Evolutionary conservation across 2,329 filamentous ascomycete genomes (phyloP).

Genomic region (Sporothrix mexicana): DNA sequence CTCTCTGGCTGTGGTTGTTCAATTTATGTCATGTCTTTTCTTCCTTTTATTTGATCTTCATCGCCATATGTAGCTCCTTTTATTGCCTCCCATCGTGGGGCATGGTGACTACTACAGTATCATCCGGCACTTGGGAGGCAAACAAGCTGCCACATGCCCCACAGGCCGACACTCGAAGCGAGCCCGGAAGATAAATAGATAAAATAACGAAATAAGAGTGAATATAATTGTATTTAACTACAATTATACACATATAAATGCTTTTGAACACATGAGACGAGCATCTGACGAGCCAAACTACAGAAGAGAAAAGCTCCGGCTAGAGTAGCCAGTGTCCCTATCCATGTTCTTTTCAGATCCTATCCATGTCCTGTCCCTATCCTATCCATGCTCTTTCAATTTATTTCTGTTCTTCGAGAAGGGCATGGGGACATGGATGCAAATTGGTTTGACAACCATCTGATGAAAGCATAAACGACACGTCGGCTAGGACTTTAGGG

Average conservation of each 20-base stretch:
- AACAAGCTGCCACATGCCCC: background rate
- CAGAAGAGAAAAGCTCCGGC: background rate
- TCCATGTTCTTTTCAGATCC: background rate
- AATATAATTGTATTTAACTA: background rate
- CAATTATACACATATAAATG: too few species aligned
- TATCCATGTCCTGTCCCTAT: too few species aligned
- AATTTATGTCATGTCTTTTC: background rate
- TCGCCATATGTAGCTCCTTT: too few species aligned
- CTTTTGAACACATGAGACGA: too few species aligned
- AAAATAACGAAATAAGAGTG: background rate
- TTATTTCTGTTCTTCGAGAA: background rate
- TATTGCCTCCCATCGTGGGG: background rate
- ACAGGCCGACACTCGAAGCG: background rate
- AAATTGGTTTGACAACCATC: background rate
- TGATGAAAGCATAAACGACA: background rate
- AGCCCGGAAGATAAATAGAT: background rate
- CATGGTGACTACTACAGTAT: constrained; percentile 10
- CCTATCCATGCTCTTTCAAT: background rate
- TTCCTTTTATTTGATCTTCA: too few species aligned
- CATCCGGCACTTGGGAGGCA: constrained; percentile 17
- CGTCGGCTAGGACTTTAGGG: background rate
- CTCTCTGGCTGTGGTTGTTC: background rate
- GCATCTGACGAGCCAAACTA: background rate
- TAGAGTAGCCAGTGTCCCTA: background rate
- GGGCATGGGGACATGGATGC: background rate